Base-by-base conservation (phyloP, 2,329 filamentous ascomycete genomes). In the Chaetomiaceae sp. region DNA sequence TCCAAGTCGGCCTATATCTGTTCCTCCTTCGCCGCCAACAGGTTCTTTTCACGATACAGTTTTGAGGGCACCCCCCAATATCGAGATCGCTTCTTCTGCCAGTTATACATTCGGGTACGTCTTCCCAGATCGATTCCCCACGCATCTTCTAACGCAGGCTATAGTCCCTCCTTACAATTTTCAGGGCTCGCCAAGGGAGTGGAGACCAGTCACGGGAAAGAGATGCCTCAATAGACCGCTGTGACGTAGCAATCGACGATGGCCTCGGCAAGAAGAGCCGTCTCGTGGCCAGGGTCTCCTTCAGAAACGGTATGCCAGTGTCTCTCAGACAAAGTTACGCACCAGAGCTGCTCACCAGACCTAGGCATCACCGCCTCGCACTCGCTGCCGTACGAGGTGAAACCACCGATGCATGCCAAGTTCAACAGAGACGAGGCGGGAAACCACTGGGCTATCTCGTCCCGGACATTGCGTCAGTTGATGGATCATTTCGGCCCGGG, bases 401-500 rank as follows among this genome's bases (percentile, higher is more conserved):
- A 80, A 13, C 77, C 86, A n/a, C 84, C 89, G 1, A 82, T 88
- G 60, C 86, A 90, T 65, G 88, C 88, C 52, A 82, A 87, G 44
- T 92, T 92, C 66, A 82, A 86, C 66, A 79, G 74, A 47, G 76
- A 78, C 27, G 78, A 82, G 51, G 85, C 86, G 1, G 75, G 74
- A 1, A 87, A 90, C 56, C 77, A 78, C 54, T 92, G 88, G 87
- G 79, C 76, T 10, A 89, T 91, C 53, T 82, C 85, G 14, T 84
- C 87, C 2, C 76, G 82, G 54, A 85, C 85, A 0, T 70, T 92
- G 47, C 81, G 85, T 56, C 86, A 90, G 62, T 79, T 90, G 56
- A 85, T 89, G 70, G 88, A 91, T 55, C 87, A 90, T 64, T 91
- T 91, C 64, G 86, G 87, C 0, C 85, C 86, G 1, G 87, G 86